Evolutionary conservation across 768 basidiomycete genomes (phyloP).

Genomic region (Tulasnella sp.): DNA sequence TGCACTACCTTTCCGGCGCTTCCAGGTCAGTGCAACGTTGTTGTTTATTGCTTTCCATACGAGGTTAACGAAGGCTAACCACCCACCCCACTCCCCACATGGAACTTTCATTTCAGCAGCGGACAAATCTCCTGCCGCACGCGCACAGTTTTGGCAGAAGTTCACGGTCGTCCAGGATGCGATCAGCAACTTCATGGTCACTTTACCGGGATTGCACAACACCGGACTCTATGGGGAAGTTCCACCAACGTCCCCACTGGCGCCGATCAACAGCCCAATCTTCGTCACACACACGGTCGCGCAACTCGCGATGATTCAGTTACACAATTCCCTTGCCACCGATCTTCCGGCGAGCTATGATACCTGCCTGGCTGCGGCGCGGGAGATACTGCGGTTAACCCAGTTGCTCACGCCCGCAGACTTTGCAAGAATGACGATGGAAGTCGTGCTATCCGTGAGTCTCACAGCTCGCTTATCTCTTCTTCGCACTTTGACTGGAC

Average conservation of each 20-base stretch:
- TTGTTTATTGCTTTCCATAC: neutral
- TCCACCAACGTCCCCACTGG: neutral
- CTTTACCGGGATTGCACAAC: constrained; percentile 9
- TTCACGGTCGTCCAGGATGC: constrained; percentile 6
- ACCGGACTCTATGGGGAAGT: constrained; percentile 16
- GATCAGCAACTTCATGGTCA: constrained; percentile 5
- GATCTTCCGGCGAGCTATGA: constrained; percentile 2
- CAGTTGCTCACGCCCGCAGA: neutral
- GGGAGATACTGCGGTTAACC: constrained; percentile 7
- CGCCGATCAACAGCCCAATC: constrained; percentile 10
- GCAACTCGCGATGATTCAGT: constrained; percentile 12
- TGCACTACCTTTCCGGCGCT: neutral
- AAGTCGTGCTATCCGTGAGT: constrained; percentile 12
- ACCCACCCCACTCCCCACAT: neutral
- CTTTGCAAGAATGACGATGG: neutral
- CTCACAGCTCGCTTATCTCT: neutral
- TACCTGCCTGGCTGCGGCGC: neutral
- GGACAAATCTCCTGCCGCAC: constrained; percentile 5
- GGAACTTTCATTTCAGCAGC: neutral
- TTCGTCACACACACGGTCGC: constrained; percentile 15
- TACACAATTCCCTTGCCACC: constrained; percentile 11
- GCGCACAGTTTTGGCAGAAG: constrained; percentile 7
- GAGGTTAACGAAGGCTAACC: neutral
- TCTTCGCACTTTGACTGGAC: neutral
- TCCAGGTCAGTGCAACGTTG: neutral